A percentile compares a stretch with the other conserved stretches of the same genome.
These are phyloP conservation scores for Annona cherimola DNA, from an alignment of 164 flowering plant species.

Conservation along the genomic window DNA sequence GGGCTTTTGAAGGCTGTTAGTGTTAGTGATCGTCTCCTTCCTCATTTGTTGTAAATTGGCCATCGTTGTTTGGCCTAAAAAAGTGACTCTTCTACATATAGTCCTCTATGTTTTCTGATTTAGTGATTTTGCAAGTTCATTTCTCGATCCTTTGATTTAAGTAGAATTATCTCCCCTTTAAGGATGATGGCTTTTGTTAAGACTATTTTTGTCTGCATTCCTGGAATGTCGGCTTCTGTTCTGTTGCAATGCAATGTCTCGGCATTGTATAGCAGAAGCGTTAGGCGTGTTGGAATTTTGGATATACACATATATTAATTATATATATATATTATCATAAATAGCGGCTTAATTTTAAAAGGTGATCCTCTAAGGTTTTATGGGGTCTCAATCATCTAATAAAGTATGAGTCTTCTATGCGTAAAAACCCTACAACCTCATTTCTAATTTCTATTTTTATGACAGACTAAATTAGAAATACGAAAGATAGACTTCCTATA, in stretches of 20 bases:
- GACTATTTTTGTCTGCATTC: not conserved
- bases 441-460: no score
- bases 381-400: no score
- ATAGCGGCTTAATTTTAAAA: no score
- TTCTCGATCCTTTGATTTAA: not conserved
- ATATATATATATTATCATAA: no score
- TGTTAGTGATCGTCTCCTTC: not conserved
- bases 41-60: slow-evolving; percentile 2
- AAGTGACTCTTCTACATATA: not conserved
- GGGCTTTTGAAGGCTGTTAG: not conserved
- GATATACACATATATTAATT: no score
- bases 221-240: not conserved
- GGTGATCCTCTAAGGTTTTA: no score
- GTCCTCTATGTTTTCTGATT: not conserved
- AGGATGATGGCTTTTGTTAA: not conserved
- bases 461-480: no score
- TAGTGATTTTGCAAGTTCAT: not conserved
- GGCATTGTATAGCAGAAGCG: no score
- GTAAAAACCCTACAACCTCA: no score
- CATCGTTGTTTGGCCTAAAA: not conserved
- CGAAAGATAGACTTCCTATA: no score
- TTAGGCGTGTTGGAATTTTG: no score
- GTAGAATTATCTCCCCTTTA: not conserved
- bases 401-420: no score
- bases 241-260: not conserved